phyloP scores from a whole-genome alignment of 1,284 basidiomycete genomes.

The Ustilago sp. region DNA sequence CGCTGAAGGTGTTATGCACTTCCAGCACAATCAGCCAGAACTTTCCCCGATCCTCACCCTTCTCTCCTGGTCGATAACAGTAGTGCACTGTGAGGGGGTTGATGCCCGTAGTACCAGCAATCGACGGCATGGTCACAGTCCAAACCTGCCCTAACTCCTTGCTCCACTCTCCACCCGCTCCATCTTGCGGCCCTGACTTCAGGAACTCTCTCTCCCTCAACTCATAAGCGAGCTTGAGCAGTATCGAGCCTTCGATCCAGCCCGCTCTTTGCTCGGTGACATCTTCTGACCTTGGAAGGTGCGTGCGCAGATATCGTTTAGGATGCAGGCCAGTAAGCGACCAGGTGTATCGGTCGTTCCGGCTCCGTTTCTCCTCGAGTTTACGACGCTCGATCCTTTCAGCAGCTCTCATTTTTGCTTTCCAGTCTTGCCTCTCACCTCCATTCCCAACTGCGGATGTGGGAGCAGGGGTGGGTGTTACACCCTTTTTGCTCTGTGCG shows the following conservation, averaged over 20 bases:
- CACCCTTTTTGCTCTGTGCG: constrained; percentile 11
- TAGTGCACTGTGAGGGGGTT: constrained; percentile 82
- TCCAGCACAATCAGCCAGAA: constrained; percentile 76
- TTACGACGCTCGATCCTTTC: constrained; percentile 27
- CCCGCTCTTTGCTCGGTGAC: background rate
- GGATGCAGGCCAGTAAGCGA: constrained; percentile 32
- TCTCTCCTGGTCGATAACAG: constrained; percentile 72
- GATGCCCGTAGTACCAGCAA: constrained; percentile 78
- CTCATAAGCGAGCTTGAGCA: constrained; percentile 58
- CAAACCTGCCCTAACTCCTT: constrained; percentile 48
- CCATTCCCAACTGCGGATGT: background rate
- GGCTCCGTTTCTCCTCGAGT: constrained; percentile 29
- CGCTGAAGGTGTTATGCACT: constrained; percentile 83
- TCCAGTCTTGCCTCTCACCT: constrained; percentile 20
- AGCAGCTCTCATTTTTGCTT: constrained; percentile 31
- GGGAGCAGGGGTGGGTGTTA: constrained; percentile 24
- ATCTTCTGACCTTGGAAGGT: constrained; percentile 8
- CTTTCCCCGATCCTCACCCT: constrained; percentile 18
- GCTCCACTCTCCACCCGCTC: constrained; percentile 17
- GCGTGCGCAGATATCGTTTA: constrained; percentile 23
- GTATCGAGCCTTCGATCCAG: constrained; percentile 50
- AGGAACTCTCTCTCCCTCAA: constrained; percentile 41
- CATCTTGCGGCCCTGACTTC: constrained; percentile 48
- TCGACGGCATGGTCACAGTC: constrained; percentile 77
- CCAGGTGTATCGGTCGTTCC: constrained; percentile 27